Conservation (phyloP, 768 basidiomycete species). For the Boletellus emodensis region DNA sequence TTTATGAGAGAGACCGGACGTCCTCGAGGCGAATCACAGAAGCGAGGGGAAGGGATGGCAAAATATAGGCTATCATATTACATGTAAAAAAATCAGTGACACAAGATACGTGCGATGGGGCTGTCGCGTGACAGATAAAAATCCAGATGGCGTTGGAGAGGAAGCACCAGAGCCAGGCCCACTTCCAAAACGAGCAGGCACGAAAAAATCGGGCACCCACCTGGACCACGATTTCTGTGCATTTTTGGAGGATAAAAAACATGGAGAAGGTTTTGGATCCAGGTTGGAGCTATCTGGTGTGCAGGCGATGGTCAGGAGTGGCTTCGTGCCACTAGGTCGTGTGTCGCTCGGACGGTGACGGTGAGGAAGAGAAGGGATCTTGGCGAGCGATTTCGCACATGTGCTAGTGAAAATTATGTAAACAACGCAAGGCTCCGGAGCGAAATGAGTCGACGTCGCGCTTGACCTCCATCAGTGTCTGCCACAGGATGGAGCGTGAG, state of each 20-base stretch:
- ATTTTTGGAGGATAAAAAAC: slow-evolving; percentile 35
- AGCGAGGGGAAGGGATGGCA: slow-evolving; percentile 16
- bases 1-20: slow-evolving; percentile 20
- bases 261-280: slow-evolving; percentile 33
- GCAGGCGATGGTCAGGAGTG: slow-evolving; percentile 17
- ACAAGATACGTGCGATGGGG: slow-evolving; percentile 27
- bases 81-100: slow-evolving; percentile 37
- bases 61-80: slow-evolving; percentile 31
- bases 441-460: neutral
- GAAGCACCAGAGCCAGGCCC: slow-evolving; percentile 14
- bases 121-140: slow-evolving; percentile 37
- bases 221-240: slow-evolving; percentile 35
- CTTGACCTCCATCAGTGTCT: neutral
- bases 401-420: slow-evolving; percentile 30
- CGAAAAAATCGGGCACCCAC: slow-evolving; percentile 24
- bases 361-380: slow-evolving; percentile 23
- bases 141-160: slow-evolving; percentile 24
- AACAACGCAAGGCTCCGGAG: slow-evolving; percentile 15
- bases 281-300: slow-evolving; percentile 30
- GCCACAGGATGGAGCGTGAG: slow-evolving; percentile 27
- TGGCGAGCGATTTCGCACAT: slow-evolving; percentile 15
- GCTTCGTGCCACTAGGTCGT: slow-evolving; percentile 27
- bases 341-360: slow-evolving; percentile 33
- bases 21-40: slow-evolving; percentile 21
- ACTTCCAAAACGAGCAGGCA: slow-evolving; percentile 25